Base-by-base conservation (phyloP, 2,329 filamentous ascomycete species). In the Uncinocarpus reesii region DNA sequence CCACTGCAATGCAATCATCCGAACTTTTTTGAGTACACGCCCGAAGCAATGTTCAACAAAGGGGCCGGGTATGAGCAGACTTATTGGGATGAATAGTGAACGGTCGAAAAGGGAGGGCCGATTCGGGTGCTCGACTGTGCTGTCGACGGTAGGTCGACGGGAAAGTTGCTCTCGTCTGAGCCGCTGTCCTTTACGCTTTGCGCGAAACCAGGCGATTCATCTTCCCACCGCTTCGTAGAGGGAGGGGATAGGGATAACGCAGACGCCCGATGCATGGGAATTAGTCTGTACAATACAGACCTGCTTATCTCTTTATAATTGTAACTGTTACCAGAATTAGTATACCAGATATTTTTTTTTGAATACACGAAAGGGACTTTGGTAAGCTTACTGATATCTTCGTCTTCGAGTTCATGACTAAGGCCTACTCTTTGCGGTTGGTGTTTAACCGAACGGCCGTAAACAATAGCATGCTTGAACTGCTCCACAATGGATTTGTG, bases 371-470 rank as follows among this genome's bases (percentile, higher is more conserved):
- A 26, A 16, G 4, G 2, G 7, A n/a, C 16, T 18, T n/a, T 7
- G 28, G 38, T 23, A 36, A 31, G 74, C 82, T 72, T 76, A 90
- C 86, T 86, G 69, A 98, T 95, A 71, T 98, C 92, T 71, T 98
- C 92, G 66, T 98, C 92, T 50, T 81, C 86, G 61, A 98, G 75
- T 73, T 95, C 87, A 66, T 98, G 92, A 46, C 78, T 73, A 56
- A 98, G 76, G 42, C 92, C 92, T 54, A 96, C 92, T 61, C 89
- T 80, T 71, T 98, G 92, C 56, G 92, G 92, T 71, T 96, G 92
- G 72, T 98, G 92, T 76, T 96, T 96, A 58, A 96, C 90, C 48
- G 89, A 95, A 66, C 90, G 92, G 58, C 92, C 92, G 67, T 96
- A 98, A 35, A 98, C 92, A 63, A 98, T 83, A 47, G 92, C 92